Evolutionary conservation across 2,329 filamentous ascomycete species (phyloP), one percentile per base, ranked within the genome.

Genomic region (Trichoderma sp.): DNA sequence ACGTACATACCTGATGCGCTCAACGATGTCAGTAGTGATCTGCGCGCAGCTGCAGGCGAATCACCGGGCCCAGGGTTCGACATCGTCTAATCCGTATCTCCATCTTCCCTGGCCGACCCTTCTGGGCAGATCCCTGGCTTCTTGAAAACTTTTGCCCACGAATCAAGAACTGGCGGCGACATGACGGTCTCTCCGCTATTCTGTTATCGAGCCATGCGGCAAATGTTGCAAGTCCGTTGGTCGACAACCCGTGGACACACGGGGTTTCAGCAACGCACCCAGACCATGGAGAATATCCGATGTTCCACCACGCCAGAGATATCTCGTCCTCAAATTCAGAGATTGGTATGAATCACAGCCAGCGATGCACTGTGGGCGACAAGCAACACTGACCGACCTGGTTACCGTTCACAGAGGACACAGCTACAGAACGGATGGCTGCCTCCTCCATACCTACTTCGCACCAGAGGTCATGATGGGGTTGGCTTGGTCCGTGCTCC

Each of bases 141-240:
- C 15, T 50, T 21, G 44, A 50, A 43, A 21, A 43, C 52, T 9
- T 47, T 58, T 58, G 47, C 39, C 59, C 48, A 21, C 64, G 52
- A 66, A 66, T 66, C 52, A 64, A 48, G 39, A 43, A 30, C 21
- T 19, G 14, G 45, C 52, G 47, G 64, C 64, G 64, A 66, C 64
- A 66, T 66, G 51, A 24, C 51, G 41, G 50, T 28, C 15, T 45
- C 39, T 24, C 15, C 58, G 59, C 59, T 28, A 45, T 15, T 12
- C n/a, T 64, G 21, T 34, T 56, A 14, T 44, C 28, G 43, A 47
- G n/a, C 51, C 60, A 59, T 24, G 44, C 56, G 21, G 45, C 57
- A 50, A n/a, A 30, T 12, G 30, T 45, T 45, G 44, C 24, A 26
- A 19, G 21, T 43, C 10, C 19, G 30, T 14, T 7, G 28, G 17